Evolutionary conservation across 441 rosid species (phyloP), one percentile per base, ranked within the genome.

Genomic region (Aquilaria agallochum): DNA sequence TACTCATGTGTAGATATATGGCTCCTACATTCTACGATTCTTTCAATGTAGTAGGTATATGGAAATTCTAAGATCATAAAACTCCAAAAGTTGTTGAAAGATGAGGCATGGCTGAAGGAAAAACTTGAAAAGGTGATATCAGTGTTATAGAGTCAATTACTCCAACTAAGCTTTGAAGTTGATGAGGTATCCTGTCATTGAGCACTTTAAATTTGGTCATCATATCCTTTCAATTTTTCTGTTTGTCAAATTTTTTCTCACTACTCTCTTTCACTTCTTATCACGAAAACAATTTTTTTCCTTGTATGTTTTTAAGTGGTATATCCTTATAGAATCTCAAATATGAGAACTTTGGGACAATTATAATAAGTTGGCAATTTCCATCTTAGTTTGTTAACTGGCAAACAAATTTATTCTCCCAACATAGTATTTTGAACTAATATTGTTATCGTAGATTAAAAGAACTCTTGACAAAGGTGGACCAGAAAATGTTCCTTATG

Each of bases 61-160:
- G 84, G 77, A 68, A 93, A 76, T 65, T 74, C 94, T 63, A 98
- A 93, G 82, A 83, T 81, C 55, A 66, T 85, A 78, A 87, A 84
- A 82, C 96, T 91, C 69, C 88, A 57, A 47, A 88, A 89, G 82
- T 82, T 83, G 85, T 80, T 96, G 74, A 97, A 96, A 79, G 91
- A 82, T 60, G 98, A 91, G 78, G 79, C 83, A 50, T 55, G 64
- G 11, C 83, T 81, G 72, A 96, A 86, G 68, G 83, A 78, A 64
- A 89, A 86, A 42, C 80, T 93, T 67, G 97, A 89, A 79, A 83
- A 75, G 66, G 95, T 93, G 71, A 89, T 96, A 74, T 80, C 95
- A 44, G 33, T 71, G 42, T 67, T 96, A 56, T 97, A 88, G 67
- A 78, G 83, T 66, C 98, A 85, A 66, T 72, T 96, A 72, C 65